Base-by-base conservation (phyloP, 2,329 filamentous ascomycete genomes). In the Macrophomina pseudophaseolina region DNA sequence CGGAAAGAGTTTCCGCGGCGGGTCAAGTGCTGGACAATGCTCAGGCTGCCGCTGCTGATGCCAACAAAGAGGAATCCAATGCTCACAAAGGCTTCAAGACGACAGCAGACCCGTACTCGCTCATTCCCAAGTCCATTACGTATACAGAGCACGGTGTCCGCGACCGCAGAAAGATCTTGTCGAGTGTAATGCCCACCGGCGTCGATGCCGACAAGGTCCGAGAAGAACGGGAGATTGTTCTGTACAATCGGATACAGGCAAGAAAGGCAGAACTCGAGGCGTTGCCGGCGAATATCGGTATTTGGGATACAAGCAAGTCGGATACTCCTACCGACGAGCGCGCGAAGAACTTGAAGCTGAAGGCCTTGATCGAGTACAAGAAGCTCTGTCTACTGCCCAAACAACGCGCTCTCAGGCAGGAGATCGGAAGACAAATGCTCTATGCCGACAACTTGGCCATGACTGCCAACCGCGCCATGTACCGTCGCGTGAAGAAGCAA, bases 401-500 rank as follows among this genome's bases (percentile, higher is more conserved):
- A 79, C 95, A 99, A 77, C 89, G 91, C 58, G 87, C 90, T 9
- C 83, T 99, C 72, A 90, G 96, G 66, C 92, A 95, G 72, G 91
- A 91, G 76, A 90, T 99, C 70, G 91, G 93, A 65, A 89, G 91
- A 64, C 92, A 96, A 75, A 97, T 99, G 90, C 90, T 97, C 76
- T 90, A 96, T 74, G 96, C 94, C 68, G 94, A 98, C 75, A 98
- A 97, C 73, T 87, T 98, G 33, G 94, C 94, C 52, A 97, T 97
- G 92, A 97, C 94, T 1, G 94, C 94, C 0, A 99, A 99, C 76
- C 90, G 95, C 60, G 90, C 91, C 64, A 87, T 90, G 74, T 97
- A 97, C 78, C 91, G 95, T 42, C 90, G 95, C 60, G 91, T 95
- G 84, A 99, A 99, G 90, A 98, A 97, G 83, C 94, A 97, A 79